Conservation (phyloP, 345 rosid genomes). For the Isatis tinctoria region DNA sequence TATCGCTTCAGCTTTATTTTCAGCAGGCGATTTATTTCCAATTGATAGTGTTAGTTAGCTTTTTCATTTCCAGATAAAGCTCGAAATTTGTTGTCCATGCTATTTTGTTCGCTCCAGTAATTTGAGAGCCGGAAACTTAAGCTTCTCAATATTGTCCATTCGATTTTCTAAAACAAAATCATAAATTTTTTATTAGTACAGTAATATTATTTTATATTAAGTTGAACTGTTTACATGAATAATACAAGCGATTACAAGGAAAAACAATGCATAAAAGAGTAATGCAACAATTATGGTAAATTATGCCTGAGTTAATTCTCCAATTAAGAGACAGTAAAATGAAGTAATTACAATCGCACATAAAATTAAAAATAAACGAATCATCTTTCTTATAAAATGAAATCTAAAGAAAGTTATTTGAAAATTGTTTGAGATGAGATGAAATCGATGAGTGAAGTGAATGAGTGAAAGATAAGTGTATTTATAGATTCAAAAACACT, state of each 20-base stretch:
- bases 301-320: too few species aligned
- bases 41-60: background rate
- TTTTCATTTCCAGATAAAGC: background rate
- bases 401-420: too few species aligned
- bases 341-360: too few species aligned
- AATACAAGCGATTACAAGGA: too few species aligned
- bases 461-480: background rate
- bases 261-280: too few species aligned
- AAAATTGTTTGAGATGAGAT: background rate
- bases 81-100: too few species aligned
- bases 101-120: background rate
- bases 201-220: background rate
- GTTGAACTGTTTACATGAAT: background rate
- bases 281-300: too few species aligned
- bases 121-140: background rate
- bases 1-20: background rate
- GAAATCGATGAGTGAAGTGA: background rate
- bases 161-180: too few species aligned
- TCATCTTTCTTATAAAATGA: background rate
- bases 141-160: background rate
- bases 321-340: too few species aligned
- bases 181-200: too few species aligned
- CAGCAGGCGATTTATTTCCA: background rate
- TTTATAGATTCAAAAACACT: background rate
- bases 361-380: background rate